phyloP scores from a whole-genome alignment of 2,329 filamentous ascomycete genomes.

The Blastomyces emzantsi region DNA sequence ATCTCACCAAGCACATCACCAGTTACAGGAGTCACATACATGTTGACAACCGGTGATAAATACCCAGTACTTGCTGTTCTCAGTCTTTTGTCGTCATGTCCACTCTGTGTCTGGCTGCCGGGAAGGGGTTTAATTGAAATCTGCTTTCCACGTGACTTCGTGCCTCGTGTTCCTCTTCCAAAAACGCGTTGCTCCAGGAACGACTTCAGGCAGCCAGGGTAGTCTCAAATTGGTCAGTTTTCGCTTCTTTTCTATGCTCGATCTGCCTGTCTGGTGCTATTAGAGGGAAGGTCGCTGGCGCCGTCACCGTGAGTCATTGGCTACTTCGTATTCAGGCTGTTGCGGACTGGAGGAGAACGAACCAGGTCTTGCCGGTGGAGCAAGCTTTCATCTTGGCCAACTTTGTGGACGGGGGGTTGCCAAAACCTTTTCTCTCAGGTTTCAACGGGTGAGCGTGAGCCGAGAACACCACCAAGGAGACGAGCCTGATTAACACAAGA shows the following conservation, averaged over 20 bases:
- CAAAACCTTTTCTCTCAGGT: not conserved
- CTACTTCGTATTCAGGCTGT: not conserved
- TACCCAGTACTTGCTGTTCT: not conserved
- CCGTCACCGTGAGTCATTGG: conserved; percentile 1
- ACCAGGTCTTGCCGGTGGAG: not conserved
- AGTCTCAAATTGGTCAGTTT: not conserved
- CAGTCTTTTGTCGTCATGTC: not conserved
- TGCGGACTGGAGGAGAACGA: not conserved
- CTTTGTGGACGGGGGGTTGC: not conserved
- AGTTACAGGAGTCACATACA: conserved; percentile 7
- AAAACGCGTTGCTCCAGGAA: conserved; percentile 16
- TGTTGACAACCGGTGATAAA: conserved; percentile 3
- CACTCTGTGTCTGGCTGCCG: not conserved
- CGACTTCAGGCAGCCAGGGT: not conserved
- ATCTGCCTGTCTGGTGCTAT: not conserved
- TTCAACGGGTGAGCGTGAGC: not conserved
- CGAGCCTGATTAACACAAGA: not conserved
- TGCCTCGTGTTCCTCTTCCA: conserved; percentile 12
- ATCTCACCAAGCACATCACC: not conserved
- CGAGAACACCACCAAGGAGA: not conserved
- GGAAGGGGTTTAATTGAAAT: conserved; percentile 14
- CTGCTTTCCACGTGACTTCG: conserved; percentile 15
- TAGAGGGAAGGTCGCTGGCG: not conserved
- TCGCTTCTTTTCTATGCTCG: not conserved
- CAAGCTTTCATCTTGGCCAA: not conserved